A percentile compares a stretch with the other conserved stretches of the same genome.
These are phyloP conservation scores for Neopestalotiopsis rosae DNA, from an alignment of 2,329 filamentous ascomycete genomes.

Conservation along the genomic window DNA sequence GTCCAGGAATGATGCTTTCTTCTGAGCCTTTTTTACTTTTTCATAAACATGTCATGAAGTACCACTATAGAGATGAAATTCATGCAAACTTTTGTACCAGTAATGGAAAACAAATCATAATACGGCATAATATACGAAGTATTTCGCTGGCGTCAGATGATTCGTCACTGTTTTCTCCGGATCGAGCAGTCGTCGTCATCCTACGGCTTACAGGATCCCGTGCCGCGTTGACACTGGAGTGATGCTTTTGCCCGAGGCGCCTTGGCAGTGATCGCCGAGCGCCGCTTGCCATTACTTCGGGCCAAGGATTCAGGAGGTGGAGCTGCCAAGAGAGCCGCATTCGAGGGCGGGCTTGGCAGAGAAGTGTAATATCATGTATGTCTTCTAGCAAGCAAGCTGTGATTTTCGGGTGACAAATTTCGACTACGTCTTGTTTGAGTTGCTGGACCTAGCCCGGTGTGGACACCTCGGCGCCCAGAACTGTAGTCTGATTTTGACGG, in stretches of 20 bases:
- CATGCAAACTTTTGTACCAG: background rate
- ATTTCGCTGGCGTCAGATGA: background rate
- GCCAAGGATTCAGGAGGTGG: background rate
- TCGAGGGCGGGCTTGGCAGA: too few species aligned
- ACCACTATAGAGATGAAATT: conserved; percentile 5
- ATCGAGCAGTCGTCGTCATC: background rate
- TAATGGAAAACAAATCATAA: too few species aligned
- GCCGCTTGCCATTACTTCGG: background rate
- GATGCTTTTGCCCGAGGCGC: background rate
- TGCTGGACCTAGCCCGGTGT: too few species aligned
- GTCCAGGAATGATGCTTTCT: conserved; percentile 6
- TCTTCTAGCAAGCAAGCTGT: too few species aligned
- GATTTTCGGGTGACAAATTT: too few species aligned
- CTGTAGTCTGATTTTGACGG: too few species aligned
- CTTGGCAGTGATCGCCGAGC: background rate
- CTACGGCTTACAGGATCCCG: background rate
- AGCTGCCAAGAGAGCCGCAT: background rate
- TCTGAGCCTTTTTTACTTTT: background rate
- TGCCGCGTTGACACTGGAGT: background rate
- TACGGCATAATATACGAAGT: too few species aligned
- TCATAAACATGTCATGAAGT: background rate
- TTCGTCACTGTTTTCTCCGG: background rate
- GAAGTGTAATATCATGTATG: too few species aligned
- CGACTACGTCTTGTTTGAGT: too few species aligned
- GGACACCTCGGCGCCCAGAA: too few species aligned